Percentiles rank a stretch among this genome's conserved stretches.
Conservation (phyloP, 169 alveolate genomes). For the Plasmodium blacklocki region DNA sequence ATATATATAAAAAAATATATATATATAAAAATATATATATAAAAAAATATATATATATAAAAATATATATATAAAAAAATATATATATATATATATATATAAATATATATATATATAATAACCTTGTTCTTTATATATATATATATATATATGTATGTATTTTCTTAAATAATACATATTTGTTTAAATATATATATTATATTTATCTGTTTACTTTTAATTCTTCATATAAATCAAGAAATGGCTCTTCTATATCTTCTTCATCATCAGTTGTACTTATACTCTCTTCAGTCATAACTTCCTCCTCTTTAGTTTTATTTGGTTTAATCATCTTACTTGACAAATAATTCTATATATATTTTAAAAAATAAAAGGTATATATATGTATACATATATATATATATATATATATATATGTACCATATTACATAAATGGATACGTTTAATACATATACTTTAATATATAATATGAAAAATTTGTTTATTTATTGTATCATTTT, state of each 20-base stretch:
- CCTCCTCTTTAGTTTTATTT: conserved; percentile 46
- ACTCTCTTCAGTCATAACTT: conserved; percentile 41
- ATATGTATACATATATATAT: neutral
- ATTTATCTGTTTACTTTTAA: conserved; percentile 23
- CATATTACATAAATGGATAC: neutral
- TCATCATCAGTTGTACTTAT: conserved; percentile 71
- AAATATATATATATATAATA: no score
- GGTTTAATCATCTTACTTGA: conserved; percentile 24
- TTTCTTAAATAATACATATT: no score
- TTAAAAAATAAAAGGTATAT: conserved; percentile 2
- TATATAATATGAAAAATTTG: no score
- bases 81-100: no score
- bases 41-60: no score
- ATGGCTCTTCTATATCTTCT: conserved; percentile 72
- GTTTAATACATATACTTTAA: neutral
- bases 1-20: conserved; percentile 1
- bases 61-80: no score
- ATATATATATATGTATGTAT: no score
- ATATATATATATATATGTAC: neutral
- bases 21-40: no score
- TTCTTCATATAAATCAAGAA: conserved; percentile 73
- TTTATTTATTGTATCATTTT: no score
- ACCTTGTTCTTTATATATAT: no score
- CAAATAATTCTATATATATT: conserved; percentile 10
- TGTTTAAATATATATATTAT: no score